These are phyloP conservation scores for Saccharomycopsis oosterbeekiorum DNA, from an alignment of 805 yeast genomes.

Conservation along the genomic window DNA sequence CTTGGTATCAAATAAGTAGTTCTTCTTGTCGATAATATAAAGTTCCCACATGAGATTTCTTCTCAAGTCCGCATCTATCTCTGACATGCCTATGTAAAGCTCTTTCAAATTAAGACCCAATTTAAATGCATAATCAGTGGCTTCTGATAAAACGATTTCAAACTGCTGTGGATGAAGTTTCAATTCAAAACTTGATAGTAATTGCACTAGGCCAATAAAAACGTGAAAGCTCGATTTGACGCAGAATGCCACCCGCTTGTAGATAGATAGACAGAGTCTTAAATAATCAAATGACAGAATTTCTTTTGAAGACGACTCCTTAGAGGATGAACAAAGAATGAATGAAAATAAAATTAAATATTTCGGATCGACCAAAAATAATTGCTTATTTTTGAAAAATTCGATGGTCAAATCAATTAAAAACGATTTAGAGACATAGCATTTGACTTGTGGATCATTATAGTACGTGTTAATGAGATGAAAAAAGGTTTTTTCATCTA, in stretches of 20 bases:
- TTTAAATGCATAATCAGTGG: neutral
- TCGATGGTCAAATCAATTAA: neutral
- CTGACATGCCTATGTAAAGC: slow-evolving; percentile 1
- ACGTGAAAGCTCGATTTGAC: neutral
- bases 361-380: neutral
- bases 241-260: neutral
- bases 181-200: neutral
- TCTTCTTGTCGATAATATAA: slow-evolving; percentile 1
- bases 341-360: slow-evolving; percentile 4
- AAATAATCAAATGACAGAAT: neutral
- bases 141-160: slow-evolving; percentile 1
- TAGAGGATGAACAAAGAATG: neutral
- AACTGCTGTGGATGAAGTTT: neutral
- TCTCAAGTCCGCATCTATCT: slow-evolving; percentile 3
- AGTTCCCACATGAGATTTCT: slow-evolving; percentile 6
- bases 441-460: neutral
- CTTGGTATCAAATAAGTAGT: neutral
- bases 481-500: neutral
- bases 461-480: neutral
- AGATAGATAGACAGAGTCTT: slow-evolving; percentile 1
- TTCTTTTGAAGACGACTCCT: neutral
- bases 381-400: slow-evolving; percentile 3
- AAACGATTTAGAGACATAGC: slow-evolving; percentile 2
- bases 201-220: slow-evolving; percentile 1
- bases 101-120: slow-evolving; percentile 4